phyloP scores from a whole-genome alignment of 495 filamentous ascomycete species.

The Umbilicaria muhlenbergii region DNA sequence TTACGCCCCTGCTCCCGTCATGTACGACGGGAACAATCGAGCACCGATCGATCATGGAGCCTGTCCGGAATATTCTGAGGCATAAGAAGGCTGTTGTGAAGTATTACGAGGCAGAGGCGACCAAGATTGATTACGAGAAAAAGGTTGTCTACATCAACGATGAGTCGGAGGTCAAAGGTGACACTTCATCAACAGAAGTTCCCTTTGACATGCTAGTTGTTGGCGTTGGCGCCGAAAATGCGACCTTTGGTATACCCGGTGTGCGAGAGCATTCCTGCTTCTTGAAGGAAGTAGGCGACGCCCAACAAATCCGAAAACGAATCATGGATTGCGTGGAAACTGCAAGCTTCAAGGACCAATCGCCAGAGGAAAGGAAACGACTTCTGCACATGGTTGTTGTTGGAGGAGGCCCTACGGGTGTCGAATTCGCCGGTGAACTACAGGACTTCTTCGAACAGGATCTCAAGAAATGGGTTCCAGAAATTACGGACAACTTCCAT shows the following conservation, averaged over 20 bases:
- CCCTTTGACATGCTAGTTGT: slow-evolving; percentile 97
- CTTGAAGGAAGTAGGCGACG: slow-evolving; percentile 93
- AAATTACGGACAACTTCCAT: slow-evolving; percentile 84
- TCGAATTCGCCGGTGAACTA: slow-evolving; percentile 95
- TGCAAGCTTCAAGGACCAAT: slow-evolving; percentile 94
- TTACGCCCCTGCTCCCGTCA: slow-evolving; percentile 91
- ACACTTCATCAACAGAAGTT: slow-evolving; percentile 68
- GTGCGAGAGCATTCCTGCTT: slow-evolving; percentile 94
- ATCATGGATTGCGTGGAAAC: slow-evolving; percentile 99
- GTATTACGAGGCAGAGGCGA: slow-evolving; percentile 97
- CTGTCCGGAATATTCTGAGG: slow-evolving; percentile 82
- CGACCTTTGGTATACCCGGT: slow-evolving; percentile 94
- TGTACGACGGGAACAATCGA: slow-evolving; percentile 96
- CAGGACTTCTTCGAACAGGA: slow-evolving; percentile 98
- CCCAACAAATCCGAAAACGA: slow-evolving; percentile 87
- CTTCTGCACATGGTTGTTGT: slow-evolving; percentile 99
- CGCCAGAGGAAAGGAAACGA: slow-evolving; percentile 75
- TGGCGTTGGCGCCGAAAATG: slow-evolving; percentile 94
- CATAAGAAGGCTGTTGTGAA: slow-evolving; percentile 83
- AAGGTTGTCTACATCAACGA: slow-evolving; percentile 80
- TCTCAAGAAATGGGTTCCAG: slow-evolving; percentile 93
- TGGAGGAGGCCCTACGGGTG: slow-evolving; percentile 92
- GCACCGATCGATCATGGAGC: slow-evolving; percentile 99
- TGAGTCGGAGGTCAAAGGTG: slow-evolving; percentile 84
- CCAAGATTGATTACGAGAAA: slow-evolving; percentile 85